A percentile compares a stretch with the other conserved stretches of the same genome.
These are phyloP conservation scores for Dendrobium nobile DNA, from an alignment of 106 monocot genomes.

Conservation along the genomic window DNA sequence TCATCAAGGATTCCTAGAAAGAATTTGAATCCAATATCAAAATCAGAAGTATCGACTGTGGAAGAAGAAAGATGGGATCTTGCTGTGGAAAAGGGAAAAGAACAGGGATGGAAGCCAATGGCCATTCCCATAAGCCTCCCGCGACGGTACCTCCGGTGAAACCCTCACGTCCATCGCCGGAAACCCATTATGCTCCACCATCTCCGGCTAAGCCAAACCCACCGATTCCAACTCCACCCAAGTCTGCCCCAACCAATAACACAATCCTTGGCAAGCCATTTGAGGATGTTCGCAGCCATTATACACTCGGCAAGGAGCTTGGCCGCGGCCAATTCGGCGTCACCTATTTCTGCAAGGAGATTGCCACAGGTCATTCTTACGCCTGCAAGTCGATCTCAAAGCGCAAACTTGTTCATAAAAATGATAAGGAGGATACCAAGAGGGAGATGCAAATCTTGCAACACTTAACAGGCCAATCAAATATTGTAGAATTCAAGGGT, in stretches of 20 bases:
- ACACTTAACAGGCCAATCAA: constrained; percentile 29
- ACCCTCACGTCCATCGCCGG: constrained; percentile 10
- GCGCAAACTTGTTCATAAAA: constrained; percentile 25
- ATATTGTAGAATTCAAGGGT: constrained; percentile 44
- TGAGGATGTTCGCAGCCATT: constrained; percentile 26
- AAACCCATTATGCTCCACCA: constrained; percentile 7
- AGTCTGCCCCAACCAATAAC: neutral
- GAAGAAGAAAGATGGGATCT: constrained; percentile 11
- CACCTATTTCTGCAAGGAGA: constrained; percentile 34
- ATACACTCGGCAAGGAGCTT: constrained; percentile 30
- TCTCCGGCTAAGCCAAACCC: constrained; percentile 8
- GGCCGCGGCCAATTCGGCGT: constrained; percentile 39
- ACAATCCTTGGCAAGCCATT: constrained; percentile 29
- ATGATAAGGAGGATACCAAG: constrained; percentile 29
- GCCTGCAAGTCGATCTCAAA: constrained; percentile 40
- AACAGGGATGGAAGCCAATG: constrained; percentile 5
- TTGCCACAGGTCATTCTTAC: constrained; percentile 11
- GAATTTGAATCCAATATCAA: neutral
- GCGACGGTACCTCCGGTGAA: neutral
- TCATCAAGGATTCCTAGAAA: neutral
- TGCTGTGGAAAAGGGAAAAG: constrained; percentile 15
- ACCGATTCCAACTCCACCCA: neutral
- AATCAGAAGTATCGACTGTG: neutral
- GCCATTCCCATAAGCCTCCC: constrained; percentile 10
- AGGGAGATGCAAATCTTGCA: constrained; percentile 40